Conservation (phyloP, 23 red algal genomes). For the Gracilaria vermiculophylla region DNA sequence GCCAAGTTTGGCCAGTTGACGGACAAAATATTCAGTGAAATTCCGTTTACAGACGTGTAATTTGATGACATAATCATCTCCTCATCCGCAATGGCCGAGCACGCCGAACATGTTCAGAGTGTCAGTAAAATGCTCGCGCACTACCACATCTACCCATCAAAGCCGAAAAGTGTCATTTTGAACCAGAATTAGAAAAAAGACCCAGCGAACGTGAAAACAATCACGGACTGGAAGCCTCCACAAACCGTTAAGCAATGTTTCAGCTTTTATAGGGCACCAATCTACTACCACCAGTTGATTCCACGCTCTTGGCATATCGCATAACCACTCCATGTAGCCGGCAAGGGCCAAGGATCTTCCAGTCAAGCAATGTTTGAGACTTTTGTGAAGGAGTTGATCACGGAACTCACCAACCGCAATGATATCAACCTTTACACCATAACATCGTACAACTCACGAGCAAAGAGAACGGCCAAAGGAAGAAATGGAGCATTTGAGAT, state of each 20-base stretch:
- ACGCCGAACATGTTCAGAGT: not conserved
- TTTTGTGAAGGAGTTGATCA: not conserved
- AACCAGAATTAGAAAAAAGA: not conserved
- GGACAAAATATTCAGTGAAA: not conserved
- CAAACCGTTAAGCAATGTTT: not conserved
- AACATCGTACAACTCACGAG: not conserved
- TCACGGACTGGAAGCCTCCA: not conserved
- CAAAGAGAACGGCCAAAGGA: not conserved
- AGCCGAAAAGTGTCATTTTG: not conserved
- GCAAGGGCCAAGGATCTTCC: not conserved
- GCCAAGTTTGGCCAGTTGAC: not conserved
- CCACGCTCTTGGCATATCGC: not conserved
- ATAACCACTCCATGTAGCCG: not conserved
- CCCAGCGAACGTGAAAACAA: not conserved
- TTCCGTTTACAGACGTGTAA: not conserved
- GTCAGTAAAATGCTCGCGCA: not conserved
- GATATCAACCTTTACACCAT: not conserved
- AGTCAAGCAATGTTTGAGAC: not conserved
- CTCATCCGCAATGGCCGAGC: not conserved
- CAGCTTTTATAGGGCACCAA: not conserved
- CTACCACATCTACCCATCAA: not conserved
- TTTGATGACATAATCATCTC: conserved; percentile 25
- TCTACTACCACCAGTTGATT: conserved; percentile 13
- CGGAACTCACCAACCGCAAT: not conserved
- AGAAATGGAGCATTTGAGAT: not conserved